A percentile compares a stretch with the other conserved stretches of the same genome.
These are phyloP conservation scores for Graphiopsis chlorocephala DNA, from an alignment of 2,329 filamentous ascomycete genomes.

Conservation along the genomic window DNA sequence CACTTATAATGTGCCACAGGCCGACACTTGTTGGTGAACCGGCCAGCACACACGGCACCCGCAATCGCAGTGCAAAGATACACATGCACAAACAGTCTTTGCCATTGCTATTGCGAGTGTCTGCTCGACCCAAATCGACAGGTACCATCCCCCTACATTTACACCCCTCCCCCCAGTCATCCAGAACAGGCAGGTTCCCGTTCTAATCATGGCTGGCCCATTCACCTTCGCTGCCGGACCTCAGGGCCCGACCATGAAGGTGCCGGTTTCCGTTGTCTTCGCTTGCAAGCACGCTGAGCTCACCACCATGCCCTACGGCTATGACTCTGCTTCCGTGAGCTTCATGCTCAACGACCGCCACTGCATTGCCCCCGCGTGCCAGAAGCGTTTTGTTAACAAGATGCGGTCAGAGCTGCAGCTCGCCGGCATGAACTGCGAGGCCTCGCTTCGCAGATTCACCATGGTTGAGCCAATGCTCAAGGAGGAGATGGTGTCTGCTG, in stretches of 20 bases:
- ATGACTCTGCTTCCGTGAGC: background rate
- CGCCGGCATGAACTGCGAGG: constrained; percentile 1
- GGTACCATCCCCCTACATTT: background rate
- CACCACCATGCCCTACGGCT: background rate
- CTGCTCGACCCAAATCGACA: background rate
- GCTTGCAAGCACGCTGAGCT: background rate
- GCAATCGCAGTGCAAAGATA: constrained; percentile 5
- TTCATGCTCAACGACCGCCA: background rate
- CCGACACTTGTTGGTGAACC: background rate
- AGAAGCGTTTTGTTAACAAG: background rate
- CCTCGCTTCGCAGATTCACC: background rate
- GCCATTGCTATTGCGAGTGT: background rate
- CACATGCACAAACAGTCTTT: background rate
- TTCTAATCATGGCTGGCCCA: background rate
- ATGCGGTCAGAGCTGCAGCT: background rate
- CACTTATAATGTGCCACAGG: background rate
- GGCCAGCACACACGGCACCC: constrained; percentile 6
- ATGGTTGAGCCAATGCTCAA: background rate
- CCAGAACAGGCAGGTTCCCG: background rate
- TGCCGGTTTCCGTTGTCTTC: background rate
- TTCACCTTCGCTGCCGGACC: background rate
- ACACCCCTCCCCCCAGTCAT: background rate
- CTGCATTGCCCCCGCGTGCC: background rate
- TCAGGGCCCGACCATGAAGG: background rate
- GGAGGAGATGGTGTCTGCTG: background rate